Evolutionary conservation across 2,329 filamentous ascomycete genomes (phyloP), one percentile per base, ranked within the genome.

Genomic region (Penicillium sp.): DNA sequence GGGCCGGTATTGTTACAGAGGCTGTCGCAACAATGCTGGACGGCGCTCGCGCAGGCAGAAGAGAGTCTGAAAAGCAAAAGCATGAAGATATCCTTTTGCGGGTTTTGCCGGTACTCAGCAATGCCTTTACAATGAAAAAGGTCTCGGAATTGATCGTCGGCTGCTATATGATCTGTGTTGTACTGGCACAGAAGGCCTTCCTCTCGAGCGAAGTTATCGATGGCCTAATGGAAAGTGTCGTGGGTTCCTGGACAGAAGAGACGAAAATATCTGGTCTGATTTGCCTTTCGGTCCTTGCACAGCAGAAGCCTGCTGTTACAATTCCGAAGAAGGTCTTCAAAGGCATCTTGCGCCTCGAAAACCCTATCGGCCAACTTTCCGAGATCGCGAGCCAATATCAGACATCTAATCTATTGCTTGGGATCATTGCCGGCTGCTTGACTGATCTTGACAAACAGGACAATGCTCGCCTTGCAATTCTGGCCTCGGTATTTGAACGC

Each of bases 151-250:
- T 96, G 40, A 89, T 92, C 61, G 83, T 95, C 57, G 91, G 89
- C 16, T 92, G 89, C 55, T 97, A 96, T 72, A 96, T 97, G 88
- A 86, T 96, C 19, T 83, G 92, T 53, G 85, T 91, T 7, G 86
- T 97, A 46, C 82, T 97, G 59, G 91, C 90, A 7, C 87, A 90
- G 46, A 96, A 96, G 73, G 87, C 88, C 0, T 82, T 84, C 45
- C 80, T 97, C 14, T 85, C 89, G 44, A 91, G 97, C 65, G 83
- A 84, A 54, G 84, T 92, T 2, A 79, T 97, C n/a, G 86, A 89
- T 51, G 87, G 88, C 1, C 82, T 99, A 67, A 96, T 97, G 91
- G 90, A 96, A 66, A 90, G 92, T 60, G 84, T 96, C 33, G 87
- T 89, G 9, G 77, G 82, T 28, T 90, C 89, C 9, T 95, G 91